phyloP scores from a whole-genome alignment of 192 early-diverging fungal genomes.

The Backusella tarrabulga region DNA sequence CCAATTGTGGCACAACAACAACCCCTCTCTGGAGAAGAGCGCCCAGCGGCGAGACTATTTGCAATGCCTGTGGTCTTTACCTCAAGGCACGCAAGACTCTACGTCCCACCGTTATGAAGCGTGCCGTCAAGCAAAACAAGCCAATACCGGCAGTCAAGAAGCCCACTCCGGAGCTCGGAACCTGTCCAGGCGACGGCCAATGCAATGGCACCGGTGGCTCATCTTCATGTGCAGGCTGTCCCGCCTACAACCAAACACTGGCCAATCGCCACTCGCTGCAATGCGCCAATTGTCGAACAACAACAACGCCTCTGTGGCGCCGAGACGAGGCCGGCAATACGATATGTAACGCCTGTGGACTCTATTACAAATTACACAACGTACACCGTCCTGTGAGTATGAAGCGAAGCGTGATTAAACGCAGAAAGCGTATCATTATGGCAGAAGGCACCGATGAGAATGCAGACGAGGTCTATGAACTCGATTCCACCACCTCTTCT shows the following conservation, averaged over 20 bases:
- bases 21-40: constrained; percentile 94
- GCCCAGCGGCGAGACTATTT: constrained; percentile 85
- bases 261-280: constrained; percentile 50
- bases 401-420: constrained; percentile 75
- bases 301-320: constrained; percentile 79
- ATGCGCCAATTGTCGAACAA: constrained; percentile 79
- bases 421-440: constrained; percentile 61
- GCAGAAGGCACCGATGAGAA: constrained; percentile 1
- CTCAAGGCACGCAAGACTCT: constrained; percentile 50
- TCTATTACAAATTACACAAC: constrained; percentile 87
- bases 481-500: neutral
- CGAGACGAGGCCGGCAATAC: constrained; percentile 71
- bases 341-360: constrained; percentile 85
- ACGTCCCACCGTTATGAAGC: constrained; percentile 43
- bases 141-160: neutral
- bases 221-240: constrained; percentile 71
- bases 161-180: constrained; percentile 31
- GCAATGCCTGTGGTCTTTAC: constrained; percentile 91
- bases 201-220: constrained; percentile 76
- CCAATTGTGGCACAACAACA: constrained; percentile 86
- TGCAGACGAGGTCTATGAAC: constrained; percentile 14
- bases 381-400: constrained; percentile 81
- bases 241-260: constrained; percentile 61
- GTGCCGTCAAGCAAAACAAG: neutral
- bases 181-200: constrained; percentile 75